These are phyloP conservation scores for Mollisiaceae sp. DNA, from an alignment of 2,329 filamentous ascomycete species.

Conservation along the genomic window DNA sequence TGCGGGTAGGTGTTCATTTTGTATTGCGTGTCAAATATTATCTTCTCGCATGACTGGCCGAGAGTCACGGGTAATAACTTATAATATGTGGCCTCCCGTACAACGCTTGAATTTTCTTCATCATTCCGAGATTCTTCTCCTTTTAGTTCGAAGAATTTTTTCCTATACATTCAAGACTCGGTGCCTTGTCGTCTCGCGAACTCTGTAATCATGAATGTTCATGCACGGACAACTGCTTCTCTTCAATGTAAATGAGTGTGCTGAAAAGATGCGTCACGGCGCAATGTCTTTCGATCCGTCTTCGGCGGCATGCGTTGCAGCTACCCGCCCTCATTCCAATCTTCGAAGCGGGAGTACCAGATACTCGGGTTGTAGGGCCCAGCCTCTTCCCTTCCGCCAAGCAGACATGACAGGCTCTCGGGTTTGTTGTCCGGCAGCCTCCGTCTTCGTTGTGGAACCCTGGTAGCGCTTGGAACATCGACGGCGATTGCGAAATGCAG, in stretches of 20 bases:
- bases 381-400: not conserved
- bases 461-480: too few species aligned
- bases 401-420: not conserved
- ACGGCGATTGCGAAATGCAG: not conserved
- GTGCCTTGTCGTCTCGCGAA: not conserved
- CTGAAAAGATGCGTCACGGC: not conserved
- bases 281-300: not conserved
- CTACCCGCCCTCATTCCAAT: not conserved
- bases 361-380: not conserved
- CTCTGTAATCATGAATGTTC: not conserved
- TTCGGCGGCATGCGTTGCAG: conserved; percentile 2
- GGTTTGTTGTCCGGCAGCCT: not conserved
- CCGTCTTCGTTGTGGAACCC: too few species aligned
- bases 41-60: not conserved
- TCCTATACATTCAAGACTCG: not conserved
- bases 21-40: not conserved
- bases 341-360: not conserved
- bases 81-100: not conserved
- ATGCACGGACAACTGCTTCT: conserved; percentile 1
- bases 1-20: not conserved
- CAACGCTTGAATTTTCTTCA: not conserved
- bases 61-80: not conserved
- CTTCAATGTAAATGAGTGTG: not conserved
- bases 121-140: not conserved
- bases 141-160: not conserved